Conservation (phyloP, 2,329 filamentous ascomycete species). For the Fusarium denticulatum region DNA sequence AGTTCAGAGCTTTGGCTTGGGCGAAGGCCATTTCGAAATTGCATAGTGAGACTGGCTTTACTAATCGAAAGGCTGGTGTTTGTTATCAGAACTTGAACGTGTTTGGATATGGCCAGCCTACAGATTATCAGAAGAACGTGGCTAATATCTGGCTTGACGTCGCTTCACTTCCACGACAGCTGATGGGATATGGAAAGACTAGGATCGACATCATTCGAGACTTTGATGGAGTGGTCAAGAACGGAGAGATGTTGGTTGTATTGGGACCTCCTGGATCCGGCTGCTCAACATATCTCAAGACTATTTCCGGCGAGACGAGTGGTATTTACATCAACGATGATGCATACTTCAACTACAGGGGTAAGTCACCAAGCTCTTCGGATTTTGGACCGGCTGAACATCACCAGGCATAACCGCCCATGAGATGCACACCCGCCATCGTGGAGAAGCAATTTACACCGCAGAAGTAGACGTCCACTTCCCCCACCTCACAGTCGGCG, state of each 20-base stretch:
- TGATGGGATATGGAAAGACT: conserved; percentile 63
- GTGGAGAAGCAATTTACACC: conserved; percentile 85
- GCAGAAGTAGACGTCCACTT: conserved; percentile 85
- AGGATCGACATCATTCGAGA: conserved; percentile 72
- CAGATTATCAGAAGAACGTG: conserved; percentile 75
- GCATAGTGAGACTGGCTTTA: conserved; percentile 21
- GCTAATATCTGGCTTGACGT: conserved; percentile 65
- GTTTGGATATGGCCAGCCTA: conserved; percentile 72
- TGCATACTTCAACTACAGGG: conserved; percentile 82
- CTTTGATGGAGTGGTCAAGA: conserved; percentile 72
- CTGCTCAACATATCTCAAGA: conserved; percentile 85
- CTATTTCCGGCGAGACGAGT: conserved; percentile 80
- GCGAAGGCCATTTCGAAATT: conserved; percentile 36
- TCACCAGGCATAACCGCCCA: conserved; percentile 29
- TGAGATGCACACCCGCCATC: conserved; percentile 47
- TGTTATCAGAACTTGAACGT: conserved; percentile 72
- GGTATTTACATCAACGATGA: conserved; percentile 75
- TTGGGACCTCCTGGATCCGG: conserved; percentile 74
- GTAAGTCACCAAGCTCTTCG: conserved; percentile 41
- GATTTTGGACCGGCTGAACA: background rate
- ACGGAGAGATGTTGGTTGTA: conserved; percentile 77
- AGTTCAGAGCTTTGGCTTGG: conserved; percentile 33
- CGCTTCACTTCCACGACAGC: conserved; percentile 53
- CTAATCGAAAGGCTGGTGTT: conserved; percentile 59
- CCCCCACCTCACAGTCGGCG: conserved; percentile 76